Percentiles rank a stretch among this genome's conserved stretches.
Conservation (phyloP, 108 stramenopile species). For the Cylindrotheca closterium region DNA sequence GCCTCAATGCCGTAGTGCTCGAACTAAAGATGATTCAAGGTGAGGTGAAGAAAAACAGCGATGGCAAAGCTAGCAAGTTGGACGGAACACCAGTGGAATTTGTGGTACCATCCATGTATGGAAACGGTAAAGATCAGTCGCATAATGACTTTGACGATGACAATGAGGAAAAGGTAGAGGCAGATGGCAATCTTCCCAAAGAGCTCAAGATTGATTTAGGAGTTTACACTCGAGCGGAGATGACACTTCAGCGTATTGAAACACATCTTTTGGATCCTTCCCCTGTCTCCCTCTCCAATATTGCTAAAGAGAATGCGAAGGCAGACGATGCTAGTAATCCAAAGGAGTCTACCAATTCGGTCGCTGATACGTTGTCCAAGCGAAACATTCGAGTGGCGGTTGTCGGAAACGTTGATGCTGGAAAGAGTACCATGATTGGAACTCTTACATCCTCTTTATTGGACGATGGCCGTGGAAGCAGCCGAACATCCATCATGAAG, state of each 20-base stretch:
- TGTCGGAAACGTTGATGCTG: conserved; percentile 98
- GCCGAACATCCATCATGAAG: conserved; percentile 91
- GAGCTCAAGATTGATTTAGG: conserved; percentile 31
- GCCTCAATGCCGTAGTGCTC: conserved; percentile 75
- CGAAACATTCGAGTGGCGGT: conserved; percentile 93
- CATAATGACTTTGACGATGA: conserved; percentile 48
- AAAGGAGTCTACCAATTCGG: conserved; percentile 23
- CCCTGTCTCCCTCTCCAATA: conserved; percentile 43
- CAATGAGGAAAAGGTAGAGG: conserved; percentile 42
- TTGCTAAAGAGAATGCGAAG: conserved; percentile 24
- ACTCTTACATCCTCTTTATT: conserved; percentile 87
- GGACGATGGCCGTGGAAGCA: conserved; percentile 96
- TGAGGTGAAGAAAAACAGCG: conserved; percentile 37
- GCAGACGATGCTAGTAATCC: conserved; percentile 17
- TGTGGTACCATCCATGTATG: neutral
- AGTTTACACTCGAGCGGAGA: conserved; percentile 65
- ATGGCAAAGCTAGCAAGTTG: conserved; percentile 9
- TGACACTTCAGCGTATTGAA: conserved; percentile 76
- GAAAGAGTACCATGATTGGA: conserved; percentile 95
- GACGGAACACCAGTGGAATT: neutral
- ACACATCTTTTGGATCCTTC: conserved; percentile 79
- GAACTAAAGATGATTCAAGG: conserved; percentile 77
- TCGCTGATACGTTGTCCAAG: conserved; percentile 73
- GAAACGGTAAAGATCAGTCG: conserved; percentile 17
- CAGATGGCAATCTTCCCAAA: conserved; percentile 29